These are phyloP conservation scores for Eucalyptus fibrosa DNA, from an alignment of 345 rosid genomes.

Conservation along the genomic window DNA sequence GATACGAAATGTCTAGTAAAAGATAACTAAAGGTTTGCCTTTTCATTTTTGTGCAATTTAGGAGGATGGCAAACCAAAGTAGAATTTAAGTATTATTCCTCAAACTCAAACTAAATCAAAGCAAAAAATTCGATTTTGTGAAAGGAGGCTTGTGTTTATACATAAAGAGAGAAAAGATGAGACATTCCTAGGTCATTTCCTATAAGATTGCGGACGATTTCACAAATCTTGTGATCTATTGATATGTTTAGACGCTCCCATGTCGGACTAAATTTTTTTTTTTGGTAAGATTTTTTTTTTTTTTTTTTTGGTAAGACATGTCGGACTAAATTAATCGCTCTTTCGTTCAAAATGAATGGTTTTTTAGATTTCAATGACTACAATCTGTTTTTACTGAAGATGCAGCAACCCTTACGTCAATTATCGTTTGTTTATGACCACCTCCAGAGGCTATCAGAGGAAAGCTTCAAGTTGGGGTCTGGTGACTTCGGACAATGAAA, in stretches of 20 bases:
- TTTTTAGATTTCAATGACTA: neutral
- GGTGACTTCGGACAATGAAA: neutral
- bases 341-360: neutral
- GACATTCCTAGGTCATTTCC: neutral
- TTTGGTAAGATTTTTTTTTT: too few species aligned
- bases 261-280: neutral
- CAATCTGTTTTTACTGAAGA: neutral
- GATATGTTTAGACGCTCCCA: neutral
- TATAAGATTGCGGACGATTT: neutral
- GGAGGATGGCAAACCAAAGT: neutral
- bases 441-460: neutral
- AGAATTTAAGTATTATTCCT: neutral
- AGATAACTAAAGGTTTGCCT: too few species aligned
- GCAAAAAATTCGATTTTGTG: neutral
- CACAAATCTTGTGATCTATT: neutral
- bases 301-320: too few species aligned
- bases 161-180: neutral
- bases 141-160: neutral
- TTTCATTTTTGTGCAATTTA: neutral
- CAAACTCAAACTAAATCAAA: neutral
- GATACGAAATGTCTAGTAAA: too few species aligned
- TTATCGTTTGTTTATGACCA: neutral
- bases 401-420: too few species aligned
- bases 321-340: too few species aligned
- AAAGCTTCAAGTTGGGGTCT: neutral